Percentiles rank a stretch among this genome's conserved stretches.
phyloP scores from a whole-genome alignment of 495 filamentous ascomycete genomes.

The Penicillium desertorum region DNA sequence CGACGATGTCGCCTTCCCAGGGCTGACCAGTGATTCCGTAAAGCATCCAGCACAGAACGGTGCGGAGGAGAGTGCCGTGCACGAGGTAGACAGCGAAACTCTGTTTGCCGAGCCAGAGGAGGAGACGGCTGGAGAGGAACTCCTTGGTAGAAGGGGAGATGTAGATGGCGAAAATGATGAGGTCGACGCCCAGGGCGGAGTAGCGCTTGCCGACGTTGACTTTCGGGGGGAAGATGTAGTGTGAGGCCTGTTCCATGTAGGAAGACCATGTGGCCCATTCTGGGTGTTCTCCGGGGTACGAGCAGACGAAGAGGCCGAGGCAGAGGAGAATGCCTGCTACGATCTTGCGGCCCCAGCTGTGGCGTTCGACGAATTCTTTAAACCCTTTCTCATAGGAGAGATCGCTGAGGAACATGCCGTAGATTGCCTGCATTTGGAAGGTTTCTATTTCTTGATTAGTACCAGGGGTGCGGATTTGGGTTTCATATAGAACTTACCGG shows the following conservation, averaged over 20 bases:
- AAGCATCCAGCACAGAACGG: constrained; percentile 60
- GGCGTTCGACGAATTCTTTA: constrained; percentile 19
- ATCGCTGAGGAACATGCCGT: constrained; percentile 65
- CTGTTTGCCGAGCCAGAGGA: constrained; percentile 68
- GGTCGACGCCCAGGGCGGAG: constrained; percentile 58
- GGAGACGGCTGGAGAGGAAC: constrained; percentile 53
- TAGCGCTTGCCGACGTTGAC: constrained; percentile 54
- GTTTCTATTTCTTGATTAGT: constrained; percentile 32
- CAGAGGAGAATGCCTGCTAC: constrained; percentile 59
- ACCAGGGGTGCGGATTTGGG: background rate
- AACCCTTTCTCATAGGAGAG: constrained; percentile 30
- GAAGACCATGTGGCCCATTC: constrained; percentile 61
- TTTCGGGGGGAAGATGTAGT: constrained; percentile 56
- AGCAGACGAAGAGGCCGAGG: constrained; percentile 59
- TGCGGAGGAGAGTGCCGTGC: constrained; percentile 64
- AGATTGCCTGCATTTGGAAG: constrained; percentile 61
- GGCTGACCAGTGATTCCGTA: constrained; percentile 58
- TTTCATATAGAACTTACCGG: constrained; percentile 22
- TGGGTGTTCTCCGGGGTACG: constrained; percentile 61
- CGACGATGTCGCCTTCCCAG: constrained; percentile 38
- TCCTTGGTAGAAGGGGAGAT: constrained; percentile 58
- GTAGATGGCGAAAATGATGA: constrained; percentile 58
- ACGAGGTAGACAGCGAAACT: constrained; percentile 69
- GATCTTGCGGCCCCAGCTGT: constrained; percentile 60
- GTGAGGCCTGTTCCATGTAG: constrained; percentile 43